Percentiles rank a stretch among this genome's conserved stretches.
Conservation (phyloP, 345 rosid species). For the Citrus unshiu region DNA sequence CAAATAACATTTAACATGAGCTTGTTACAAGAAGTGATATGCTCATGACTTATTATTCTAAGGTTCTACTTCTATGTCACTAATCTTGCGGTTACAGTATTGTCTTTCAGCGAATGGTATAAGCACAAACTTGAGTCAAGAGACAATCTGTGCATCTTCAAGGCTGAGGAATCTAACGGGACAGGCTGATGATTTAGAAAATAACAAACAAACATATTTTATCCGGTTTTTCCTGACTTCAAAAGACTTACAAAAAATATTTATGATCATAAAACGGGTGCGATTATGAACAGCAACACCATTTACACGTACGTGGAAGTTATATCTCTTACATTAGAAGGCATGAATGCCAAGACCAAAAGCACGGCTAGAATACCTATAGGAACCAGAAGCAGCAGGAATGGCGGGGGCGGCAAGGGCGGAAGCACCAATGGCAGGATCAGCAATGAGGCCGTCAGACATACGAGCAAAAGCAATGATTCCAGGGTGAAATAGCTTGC, state of each 20-base stretch:
- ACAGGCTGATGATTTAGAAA: neutral
- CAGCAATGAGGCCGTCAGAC: constrained; percentile 66
- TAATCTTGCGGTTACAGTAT: neutral
- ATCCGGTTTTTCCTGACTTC: neutral
- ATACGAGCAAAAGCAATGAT: constrained; percentile 48
- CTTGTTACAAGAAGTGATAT: neutral
- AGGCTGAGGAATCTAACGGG: neutral
- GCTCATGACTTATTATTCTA: neutral
- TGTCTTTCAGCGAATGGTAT: neutral
- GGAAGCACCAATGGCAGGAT: constrained; percentile 79
- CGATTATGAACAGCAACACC: neutral
- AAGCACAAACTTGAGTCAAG: neutral
- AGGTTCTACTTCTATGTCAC: neutral
- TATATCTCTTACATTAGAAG: constrained; percentile 45
- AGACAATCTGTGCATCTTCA: neutral
- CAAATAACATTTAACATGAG: neutral
- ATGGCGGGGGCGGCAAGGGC: constrained; percentile 86
- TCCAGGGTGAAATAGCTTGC: constrained; percentile 60
- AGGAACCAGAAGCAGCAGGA: constrained; percentile 70
- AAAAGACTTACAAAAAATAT: constrained; percentile 4
- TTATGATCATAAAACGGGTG: neutral
- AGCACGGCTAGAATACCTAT: constrained; percentile 64
- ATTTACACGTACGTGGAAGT: constrained; percentile 42
- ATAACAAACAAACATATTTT: neutral
- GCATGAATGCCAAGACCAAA: constrained; percentile 72